Evolutionary conservation across 2,329 filamentous ascomycete genomes (phyloP).

Genomic region (Allantophomopsis lycopodina): DNA sequence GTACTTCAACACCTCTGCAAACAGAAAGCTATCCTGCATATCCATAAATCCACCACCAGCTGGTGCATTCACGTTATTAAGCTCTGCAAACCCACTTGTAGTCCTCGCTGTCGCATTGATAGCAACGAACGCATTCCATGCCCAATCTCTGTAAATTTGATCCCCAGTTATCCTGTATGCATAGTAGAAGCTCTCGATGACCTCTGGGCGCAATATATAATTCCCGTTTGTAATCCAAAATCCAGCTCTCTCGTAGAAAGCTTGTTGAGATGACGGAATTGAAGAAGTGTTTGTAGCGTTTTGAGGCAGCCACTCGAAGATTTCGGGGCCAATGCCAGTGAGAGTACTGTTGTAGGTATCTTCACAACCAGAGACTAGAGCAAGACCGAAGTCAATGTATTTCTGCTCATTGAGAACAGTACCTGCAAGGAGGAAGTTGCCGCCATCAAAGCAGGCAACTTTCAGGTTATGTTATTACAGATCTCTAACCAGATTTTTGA

Average conservation of each 20-base stretch:
- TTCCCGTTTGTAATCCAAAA: conserved; percentile 51
- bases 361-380: conserved; percentile 59
- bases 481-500: no score
- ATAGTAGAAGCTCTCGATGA: conserved; percentile 77
- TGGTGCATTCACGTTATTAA: conserved; percentile 48
- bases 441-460: conserved; percentile 74
- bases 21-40: conserved; percentile 78
- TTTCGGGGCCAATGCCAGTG: conserved; percentile 66
- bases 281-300: conserved; percentile 25
- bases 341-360: conserved; percentile 56
- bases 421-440: conserved; percentile 75
- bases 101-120: conserved; percentile 51
- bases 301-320: conserved; percentile 45
- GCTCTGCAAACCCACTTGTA: conserved; percentile 51
- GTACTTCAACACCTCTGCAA: conserved; percentile 83
- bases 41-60: conserved; percentile 49
- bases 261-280: conserved; percentile 27
- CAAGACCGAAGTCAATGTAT: conserved; percentile 63
- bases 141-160: conserved; percentile 67
- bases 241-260: conserved; percentile 52
- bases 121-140: conserved; percentile 62
- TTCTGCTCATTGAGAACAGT: conserved; percentile 48
- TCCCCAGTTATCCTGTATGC: conserved; percentile 71
- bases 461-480: conserved; percentile 3
- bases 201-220: conserved; percentile 68